A percentile compares a stretch with the other conserved stretches of the same genome.
These are phyloP conservation scores for Castanopsis chinensis DNA, from an alignment of 306 rosid genomes.

Conservation along the genomic window DNA sequence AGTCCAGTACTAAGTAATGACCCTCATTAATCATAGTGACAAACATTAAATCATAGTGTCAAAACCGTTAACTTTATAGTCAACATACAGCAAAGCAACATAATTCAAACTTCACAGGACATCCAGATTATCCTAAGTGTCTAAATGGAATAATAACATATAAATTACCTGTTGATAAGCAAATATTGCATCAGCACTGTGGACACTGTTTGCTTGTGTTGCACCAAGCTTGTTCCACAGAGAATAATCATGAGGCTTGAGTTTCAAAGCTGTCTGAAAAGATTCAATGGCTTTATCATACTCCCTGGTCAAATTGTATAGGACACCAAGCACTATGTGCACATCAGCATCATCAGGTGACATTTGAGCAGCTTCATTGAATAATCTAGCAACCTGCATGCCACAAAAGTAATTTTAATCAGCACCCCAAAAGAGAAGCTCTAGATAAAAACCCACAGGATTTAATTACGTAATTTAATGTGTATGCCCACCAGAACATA, in stretches of 20 bases:
- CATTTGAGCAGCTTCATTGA: conserved; percentile 89
- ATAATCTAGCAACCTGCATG: conserved; percentile 73
- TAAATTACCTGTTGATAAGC: conserved; percentile 89
- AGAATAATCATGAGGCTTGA: conserved; percentile 93
- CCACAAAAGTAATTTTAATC: not conserved
- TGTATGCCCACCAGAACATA: not conserved
- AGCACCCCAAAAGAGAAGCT: not conserved
- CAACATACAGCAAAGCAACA: no score
- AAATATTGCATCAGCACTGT: conserved; percentile 95
- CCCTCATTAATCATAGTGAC: no score
- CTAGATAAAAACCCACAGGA: not conserved
- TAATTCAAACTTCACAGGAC: not conserved
- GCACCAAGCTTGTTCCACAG: conserved; percentile 99
- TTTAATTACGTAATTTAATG: not conserved
- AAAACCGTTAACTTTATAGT: no score
- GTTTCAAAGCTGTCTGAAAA: conserved; percentile 82
- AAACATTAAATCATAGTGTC: no score
- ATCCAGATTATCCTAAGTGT: not conserved
- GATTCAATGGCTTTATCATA: conserved; percentile 86
- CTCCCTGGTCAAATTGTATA: conserved; percentile 88
- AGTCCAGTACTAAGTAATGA: no score
- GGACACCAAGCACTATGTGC: conserved; percentile 94
- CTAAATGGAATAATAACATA: conserved; percentile 15
- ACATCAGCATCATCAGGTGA: conserved; percentile 93
- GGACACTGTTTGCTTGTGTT: conserved; percentile 96